These are phyloP conservation scores for Plasmodium vinckei DNA, from an alignment of 169 alveolate genomes.

Conservation along the genomic window DNA sequence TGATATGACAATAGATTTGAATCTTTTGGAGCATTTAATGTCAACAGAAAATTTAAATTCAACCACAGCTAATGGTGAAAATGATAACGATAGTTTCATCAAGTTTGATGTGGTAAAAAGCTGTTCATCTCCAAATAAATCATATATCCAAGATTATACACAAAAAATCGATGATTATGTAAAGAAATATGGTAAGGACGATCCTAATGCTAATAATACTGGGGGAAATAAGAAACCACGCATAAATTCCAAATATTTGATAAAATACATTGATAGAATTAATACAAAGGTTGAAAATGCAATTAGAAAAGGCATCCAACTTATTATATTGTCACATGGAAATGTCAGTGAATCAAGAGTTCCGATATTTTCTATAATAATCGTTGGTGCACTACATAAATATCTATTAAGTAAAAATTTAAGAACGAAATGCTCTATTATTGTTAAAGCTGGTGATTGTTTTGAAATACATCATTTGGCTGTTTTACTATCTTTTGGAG, in stretches of 20 bases:
- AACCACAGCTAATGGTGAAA: neutral
- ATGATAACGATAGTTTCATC: no score
- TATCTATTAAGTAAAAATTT: constrained; percentile 69
- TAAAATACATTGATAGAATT: constrained; percentile 61
- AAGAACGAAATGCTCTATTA: constrained; percentile 75
- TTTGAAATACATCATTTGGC: constrained; percentile 79
- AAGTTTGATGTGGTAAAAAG: constrained; percentile 24
- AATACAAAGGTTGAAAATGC: constrained; percentile 75
- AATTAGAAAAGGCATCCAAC: constrained; percentile 37
- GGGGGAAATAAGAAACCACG: constrained; percentile 21
- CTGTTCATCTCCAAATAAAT: constrained; percentile 1
- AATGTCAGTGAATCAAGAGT: constrained; percentile 46
- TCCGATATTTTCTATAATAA: constrained; percentile 70
- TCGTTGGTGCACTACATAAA: constrained; percentile 76
- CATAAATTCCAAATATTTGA: constrained; percentile 23
- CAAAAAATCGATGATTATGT: constrained; percentile 12
- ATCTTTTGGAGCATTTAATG: constrained; percentile 39
- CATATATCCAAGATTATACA: constrained; percentile 11
- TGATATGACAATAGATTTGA: constrained; percentile 67
- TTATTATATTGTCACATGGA: constrained; percentile 61
- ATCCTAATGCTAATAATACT: constrained; percentile 3
- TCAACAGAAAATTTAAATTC: neutral
- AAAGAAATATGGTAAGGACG: neutral
- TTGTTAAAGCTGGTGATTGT: constrained; percentile 77
- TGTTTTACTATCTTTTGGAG: constrained; percentile 82